phyloP scores from a whole-genome alignment of 345 rosid genomes.

The Linum lewisii region DNA sequence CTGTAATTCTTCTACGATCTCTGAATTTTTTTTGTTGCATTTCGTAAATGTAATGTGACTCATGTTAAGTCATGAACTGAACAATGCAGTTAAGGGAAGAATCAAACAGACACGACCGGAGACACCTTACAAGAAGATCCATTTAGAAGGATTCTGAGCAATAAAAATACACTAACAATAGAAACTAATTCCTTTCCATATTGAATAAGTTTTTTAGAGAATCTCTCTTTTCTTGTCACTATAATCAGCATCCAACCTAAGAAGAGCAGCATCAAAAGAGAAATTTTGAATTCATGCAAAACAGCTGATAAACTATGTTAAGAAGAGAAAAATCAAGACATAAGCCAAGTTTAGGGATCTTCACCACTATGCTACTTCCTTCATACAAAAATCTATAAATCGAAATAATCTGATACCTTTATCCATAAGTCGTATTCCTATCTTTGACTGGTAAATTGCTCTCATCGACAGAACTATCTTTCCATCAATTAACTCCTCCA shows the following conservation, averaged over 20 bases:
- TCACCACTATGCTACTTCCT: background rate
- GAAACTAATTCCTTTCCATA: background rate
- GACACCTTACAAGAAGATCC: background rate
- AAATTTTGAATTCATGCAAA: background rate
- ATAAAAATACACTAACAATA: background rate
- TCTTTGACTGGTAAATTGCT: conserved; percentile 85
- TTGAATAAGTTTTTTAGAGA: background rate
- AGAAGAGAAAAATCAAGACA: background rate
- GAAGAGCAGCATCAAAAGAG: background rate
- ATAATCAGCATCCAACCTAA: background rate
- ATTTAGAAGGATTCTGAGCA: background rate
- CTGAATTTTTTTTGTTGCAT: background rate
- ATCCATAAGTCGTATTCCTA: conserved; percentile 80
- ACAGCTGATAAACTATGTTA: background rate
- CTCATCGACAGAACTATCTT: conserved; percentile 88
- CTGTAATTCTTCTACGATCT: background rate
- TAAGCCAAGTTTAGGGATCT: background rate
- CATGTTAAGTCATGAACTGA: background rate
- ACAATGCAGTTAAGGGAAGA: background rate
- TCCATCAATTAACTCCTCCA: conserved; percentile 81
- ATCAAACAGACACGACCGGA: background rate
- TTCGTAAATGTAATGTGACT: background rate
- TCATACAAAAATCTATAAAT: background rate
- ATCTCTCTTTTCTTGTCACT: background rate
- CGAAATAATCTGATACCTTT: conserved; percentile 34